Base-by-base conservation (phyloP, 2,329 filamentous ascomycete species). In the Botrytis medusae region DNA sequence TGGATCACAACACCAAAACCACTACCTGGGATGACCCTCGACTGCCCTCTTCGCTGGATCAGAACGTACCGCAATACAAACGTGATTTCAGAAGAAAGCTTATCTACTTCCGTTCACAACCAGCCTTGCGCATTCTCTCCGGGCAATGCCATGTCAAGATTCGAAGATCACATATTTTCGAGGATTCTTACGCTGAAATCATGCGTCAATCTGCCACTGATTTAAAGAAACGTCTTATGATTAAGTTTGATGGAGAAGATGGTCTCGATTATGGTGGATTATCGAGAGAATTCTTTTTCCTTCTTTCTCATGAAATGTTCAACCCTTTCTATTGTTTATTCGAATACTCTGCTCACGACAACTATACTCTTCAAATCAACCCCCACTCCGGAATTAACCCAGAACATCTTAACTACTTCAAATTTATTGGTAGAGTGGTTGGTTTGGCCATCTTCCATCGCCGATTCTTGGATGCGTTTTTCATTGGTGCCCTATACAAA, bases 291-390 rank as follows among this genome's bases (percentile, higher is more conserved):
- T 99, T 99, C 87, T 99, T 99, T 87, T 99, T 99, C 90, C 87
- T 99, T 59, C 89, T 99, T 72, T 98, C 95, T 25, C 96, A 99
- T 84, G 96, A 99, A 86, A 99, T 99, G 96, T 99, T 99, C 86
- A 99, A 99, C 83, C 96, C 96, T 46, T 99, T 99, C 85, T 99
- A 99, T 86, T 99, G 96, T 83, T 87, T 99, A 71, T 99, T 99
- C 86, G 96, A 99, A 85, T 99, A 99, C 84, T 98, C 96, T 40
- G 96, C 96, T 57, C 96, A 99, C 86, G 96, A 99, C 89, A 99
- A 99, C 85, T 99, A 99, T 85, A 99, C 96, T 44, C 92, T 99
- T 72, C 96, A 99, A 84, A 99, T 99, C 86, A 99, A 99, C 85
- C 96, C 96, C 63, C 96, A 99, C 83, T 99, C 96, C 32, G 96